A percentile compares a stretch with the other conserved stretches of the same genome.
Conservation (phyloP, 805 yeast species). For the Yarrowia sp. region DNA sequence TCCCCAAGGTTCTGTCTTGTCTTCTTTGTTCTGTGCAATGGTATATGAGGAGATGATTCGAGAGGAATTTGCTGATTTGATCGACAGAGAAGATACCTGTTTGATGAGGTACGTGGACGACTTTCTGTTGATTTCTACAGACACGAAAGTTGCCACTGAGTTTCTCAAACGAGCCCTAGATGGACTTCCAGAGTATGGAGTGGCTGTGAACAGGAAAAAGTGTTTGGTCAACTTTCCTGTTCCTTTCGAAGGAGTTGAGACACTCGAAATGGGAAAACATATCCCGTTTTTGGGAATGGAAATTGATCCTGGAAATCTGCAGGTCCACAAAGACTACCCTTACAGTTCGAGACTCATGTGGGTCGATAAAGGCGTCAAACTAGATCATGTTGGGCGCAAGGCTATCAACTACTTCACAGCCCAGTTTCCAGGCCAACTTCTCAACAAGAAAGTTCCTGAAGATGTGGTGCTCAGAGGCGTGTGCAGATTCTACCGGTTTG, state of each 20-base stretch:
- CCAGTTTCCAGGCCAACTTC: background rate
- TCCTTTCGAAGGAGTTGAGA: background rate
- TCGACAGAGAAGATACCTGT: constrained; percentile 5
- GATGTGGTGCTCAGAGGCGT: background rate
- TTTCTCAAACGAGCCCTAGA: background rate
- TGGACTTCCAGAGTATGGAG: constrained; percentile 11
- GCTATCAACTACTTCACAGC: background rate
- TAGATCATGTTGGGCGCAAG: background rate
- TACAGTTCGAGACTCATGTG: background rate
- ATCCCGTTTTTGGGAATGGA: constrained; percentile 19
- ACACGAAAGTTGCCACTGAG: background rate
- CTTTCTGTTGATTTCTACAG: constrained; percentile 13
- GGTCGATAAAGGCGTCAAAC: constrained; percentile 26
- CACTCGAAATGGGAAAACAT: background rate
- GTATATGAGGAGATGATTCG: constrained; percentile 23
- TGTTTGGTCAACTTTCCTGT: constrained; percentile 24
- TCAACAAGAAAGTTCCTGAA: background rate
- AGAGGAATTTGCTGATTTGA: background rate
- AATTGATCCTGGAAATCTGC: background rate
- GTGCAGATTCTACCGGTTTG: background rate
- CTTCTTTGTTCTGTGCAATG: constrained; percentile 25
- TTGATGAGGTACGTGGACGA: constrained; percentile 26
- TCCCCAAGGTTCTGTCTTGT: constrained; percentile 30
- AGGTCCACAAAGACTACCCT: background rate
- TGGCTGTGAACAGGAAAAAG: constrained; percentile 13